Evolutionary conservation across 2,329 filamentous ascomycete species (phyloP).

Genomic region (Xylaria sp.): DNA sequence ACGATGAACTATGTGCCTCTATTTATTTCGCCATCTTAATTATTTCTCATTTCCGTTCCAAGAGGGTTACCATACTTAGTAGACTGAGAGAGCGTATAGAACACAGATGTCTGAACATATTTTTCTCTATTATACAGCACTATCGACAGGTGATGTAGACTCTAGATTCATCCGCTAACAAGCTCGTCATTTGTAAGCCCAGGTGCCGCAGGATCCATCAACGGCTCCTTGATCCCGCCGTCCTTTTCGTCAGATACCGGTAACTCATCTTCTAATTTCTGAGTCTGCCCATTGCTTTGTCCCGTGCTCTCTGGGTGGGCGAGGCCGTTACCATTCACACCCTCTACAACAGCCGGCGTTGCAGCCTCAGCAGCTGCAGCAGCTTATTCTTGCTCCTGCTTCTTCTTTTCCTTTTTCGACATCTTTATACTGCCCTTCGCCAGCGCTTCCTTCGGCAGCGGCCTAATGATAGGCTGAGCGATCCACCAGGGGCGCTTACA

Average conservation of each 20-base stretch:
- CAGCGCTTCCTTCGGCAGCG: slow-evolving; percentile 86
- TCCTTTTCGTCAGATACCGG: slow-evolving; percentile 41
- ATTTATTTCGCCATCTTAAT: background rate
- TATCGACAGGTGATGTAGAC: background rate
- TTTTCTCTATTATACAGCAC: background rate
- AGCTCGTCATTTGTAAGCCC: slow-evolving; percentile 42
- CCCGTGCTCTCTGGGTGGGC: background rate
- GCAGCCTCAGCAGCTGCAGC: slow-evolving; percentile 37
- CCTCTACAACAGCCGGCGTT: slow-evolving; percentile 39
- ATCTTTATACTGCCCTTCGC: slow-evolving; percentile 82
- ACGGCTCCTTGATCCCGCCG: slow-evolving; percentile 43
- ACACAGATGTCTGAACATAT: background rate
- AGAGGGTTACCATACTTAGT: background rate
- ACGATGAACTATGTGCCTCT: too few relatives aligned
- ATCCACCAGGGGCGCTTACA: slow-evolving; percentile 91
- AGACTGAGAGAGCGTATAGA: background rate
- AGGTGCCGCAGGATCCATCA: slow-evolving; percentile 40
- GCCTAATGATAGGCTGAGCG: slow-evolving; percentile 86
- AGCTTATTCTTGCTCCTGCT: slow-evolving; percentile 52
- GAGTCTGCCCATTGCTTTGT: slow-evolving; percentile 18
- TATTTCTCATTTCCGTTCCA: background rate
- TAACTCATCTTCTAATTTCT: slow-evolving; percentile 38
- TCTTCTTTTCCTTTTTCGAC: slow-evolving; percentile 71
- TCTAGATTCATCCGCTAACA: slow-evolving; percentile 44
- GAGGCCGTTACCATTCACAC: slow-evolving; percentile 4